Evolutionary conservation across 2,329 filamentous ascomycete species (phyloP).

Genomic region (Colletotrichum filicis): DNA sequence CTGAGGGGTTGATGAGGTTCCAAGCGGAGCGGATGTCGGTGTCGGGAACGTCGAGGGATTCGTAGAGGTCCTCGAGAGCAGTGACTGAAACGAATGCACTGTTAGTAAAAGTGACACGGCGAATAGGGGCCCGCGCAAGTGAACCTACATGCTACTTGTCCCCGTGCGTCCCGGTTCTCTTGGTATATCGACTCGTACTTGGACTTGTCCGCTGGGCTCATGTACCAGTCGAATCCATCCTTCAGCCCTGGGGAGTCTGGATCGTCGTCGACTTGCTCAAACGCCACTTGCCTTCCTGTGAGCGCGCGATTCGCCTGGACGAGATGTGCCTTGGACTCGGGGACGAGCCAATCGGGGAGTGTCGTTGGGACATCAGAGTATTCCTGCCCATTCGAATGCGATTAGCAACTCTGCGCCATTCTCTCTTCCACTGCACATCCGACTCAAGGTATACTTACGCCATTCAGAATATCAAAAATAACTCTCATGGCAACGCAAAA

Average conservation of each 20-base stretch:
- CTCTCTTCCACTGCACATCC: background rate
- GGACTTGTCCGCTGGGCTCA: slow-evolving; percentile 88
- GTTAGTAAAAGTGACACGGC: background rate
- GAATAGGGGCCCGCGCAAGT: background rate
- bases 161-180: slow-evolving; percentile 87
- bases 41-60: slow-evolving; percentile 78
- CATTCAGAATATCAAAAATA: slow-evolving; percentile 97
- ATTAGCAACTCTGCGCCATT: slow-evolving; percentile 10
- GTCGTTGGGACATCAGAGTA: slow-evolving; percentile 86
- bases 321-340: slow-evolving; percentile 92
- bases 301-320: slow-evolving; percentile 86
- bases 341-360: slow-evolving; percentile 95
- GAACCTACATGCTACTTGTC: slow-evolving; percentile 80
- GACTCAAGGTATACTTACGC: slow-evolving; percentile 66
- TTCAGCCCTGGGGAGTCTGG: slow-evolving; percentile 86
- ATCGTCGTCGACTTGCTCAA: slow-evolving; percentile 87
- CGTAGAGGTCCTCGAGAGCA: slow-evolving; percentile 85
- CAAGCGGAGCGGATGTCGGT: slow-evolving; percentile 90
- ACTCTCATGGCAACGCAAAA: slow-evolving; percentile 99
- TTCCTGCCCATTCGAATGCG: slow-evolving; percentile 68
- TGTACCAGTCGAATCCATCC: slow-evolving; percentile 99
- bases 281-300: slow-evolving; percentile 81
- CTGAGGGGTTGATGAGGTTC: slow-evolving; percentile 97
- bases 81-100: slow-evolving; percentile 65
- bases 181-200: slow-evolving; percentile 99